Percentiles rank a stretch among this genome's conserved stretches.
These are phyloP conservation scores for Penicillium nucicola DNA, from an alignment of 495 filamentous ascomycete species.

Conservation along the genomic window DNA sequence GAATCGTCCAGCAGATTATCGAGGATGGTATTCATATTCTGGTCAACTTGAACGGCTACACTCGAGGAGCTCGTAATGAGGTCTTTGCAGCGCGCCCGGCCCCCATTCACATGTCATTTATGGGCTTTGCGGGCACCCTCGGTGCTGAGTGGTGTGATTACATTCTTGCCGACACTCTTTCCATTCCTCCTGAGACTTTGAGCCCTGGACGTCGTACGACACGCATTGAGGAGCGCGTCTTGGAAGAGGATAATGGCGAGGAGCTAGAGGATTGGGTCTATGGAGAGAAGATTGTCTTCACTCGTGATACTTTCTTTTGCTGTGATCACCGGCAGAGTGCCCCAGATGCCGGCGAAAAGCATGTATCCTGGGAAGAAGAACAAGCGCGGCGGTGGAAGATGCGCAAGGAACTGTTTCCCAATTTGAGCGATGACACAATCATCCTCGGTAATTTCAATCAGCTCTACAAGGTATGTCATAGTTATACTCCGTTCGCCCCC, in stretches of 20 bases:
- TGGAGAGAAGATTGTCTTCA: constrained; percentile 94
- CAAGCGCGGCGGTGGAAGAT: constrained; percentile 82
- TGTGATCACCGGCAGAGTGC: constrained; percentile 96
- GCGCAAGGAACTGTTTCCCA: constrained; percentile 92
- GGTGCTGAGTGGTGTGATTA: constrained; percentile 99
- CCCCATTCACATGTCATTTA: constrained; percentile 99
- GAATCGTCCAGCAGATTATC: constrained; percentile 84
- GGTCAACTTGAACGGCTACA: constrained; percentile 97
- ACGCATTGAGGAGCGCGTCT: constrained; percentile 64
- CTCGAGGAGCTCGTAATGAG: constrained; percentile 93
- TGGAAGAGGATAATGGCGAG: constrained; percentile 65
- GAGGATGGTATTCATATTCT: constrained; percentile 94
- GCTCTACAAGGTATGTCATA: constrained; percentile 84
- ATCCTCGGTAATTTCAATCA: constrained; percentile 99
- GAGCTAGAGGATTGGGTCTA: constrained; percentile 81
- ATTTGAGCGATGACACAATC: constrained; percentile 75
- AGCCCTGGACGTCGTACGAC: constrained; percentile 73
- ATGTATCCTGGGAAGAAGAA: constrained; percentile 82
- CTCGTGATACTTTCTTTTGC: constrained; percentile 96
- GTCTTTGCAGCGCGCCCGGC: constrained; percentile 93
- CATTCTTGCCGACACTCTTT: constrained; percentile 83
- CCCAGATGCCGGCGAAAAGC: constrained; percentile 62
- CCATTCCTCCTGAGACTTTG: constrained; percentile 78
- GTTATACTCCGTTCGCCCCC: neutral
- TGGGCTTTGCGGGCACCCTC: constrained; percentile 96